Conservation (phyloP, 2,329 filamentous ascomycete genomes). For the Aurifilum marmelostoma region DNA sequence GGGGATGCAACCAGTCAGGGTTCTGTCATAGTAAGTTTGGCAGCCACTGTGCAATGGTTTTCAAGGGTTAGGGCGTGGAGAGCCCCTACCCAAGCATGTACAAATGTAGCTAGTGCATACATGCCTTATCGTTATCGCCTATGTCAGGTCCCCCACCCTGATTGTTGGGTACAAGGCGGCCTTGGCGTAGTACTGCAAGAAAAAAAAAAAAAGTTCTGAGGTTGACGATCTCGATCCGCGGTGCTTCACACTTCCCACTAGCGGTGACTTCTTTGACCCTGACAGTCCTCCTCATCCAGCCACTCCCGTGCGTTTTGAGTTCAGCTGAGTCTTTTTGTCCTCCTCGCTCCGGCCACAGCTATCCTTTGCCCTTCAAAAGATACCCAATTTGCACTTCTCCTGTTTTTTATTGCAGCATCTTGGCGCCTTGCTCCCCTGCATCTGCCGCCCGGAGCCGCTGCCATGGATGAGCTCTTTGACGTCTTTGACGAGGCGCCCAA, state of each 20-base stretch:
- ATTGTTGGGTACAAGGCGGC: not conserved
- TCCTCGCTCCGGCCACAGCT: not conserved
- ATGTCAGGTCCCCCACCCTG: not conserved
- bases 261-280: not conserved
- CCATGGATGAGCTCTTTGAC: slow-evolving; percentile 80
- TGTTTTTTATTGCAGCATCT: not conserved
- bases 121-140: not conserved
- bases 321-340: slow-evolving; percentile 1
- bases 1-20: not conserved
- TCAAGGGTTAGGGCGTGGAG: slow-evolving; percentile 7
- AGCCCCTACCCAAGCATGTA: too few relatives aligned
- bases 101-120: not conserved
- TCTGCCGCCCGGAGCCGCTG: slow-evolving; percentile 16
- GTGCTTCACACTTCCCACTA: slow-evolving; percentile 1
- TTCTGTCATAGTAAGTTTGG: not conserved
- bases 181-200: not conserved
- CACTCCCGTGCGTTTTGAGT: not conserved
- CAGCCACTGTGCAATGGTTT: not conserved
- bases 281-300: not conserved
- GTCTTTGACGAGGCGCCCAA: slow-evolving; percentile 73
- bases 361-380: not conserved
- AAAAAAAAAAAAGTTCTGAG: slow-evolving; percentile 11
- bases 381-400: not conserved
- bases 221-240: slow-evolving; percentile 15
- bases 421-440: not conserved